A percentile compares a stretch with the other conserved stretches of the same genome.
Conservation (phyloP, 2,329 filamentous ascomycete species). For the Westerdykella ornata region DNA sequence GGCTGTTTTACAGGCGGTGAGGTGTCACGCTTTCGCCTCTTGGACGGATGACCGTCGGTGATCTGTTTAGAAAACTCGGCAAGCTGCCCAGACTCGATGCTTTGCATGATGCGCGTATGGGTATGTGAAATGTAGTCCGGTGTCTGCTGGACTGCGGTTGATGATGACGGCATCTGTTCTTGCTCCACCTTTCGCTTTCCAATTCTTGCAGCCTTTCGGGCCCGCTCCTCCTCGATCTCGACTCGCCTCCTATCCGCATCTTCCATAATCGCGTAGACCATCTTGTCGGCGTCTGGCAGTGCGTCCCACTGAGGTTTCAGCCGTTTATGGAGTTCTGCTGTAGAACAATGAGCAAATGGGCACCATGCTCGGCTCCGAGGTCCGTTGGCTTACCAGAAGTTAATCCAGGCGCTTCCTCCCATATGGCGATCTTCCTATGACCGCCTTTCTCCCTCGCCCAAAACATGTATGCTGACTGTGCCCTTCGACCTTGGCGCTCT, state of each 20-base stretch:
- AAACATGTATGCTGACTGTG: constrained; percentile 13
- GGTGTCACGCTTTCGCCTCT: background rate
- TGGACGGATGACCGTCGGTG: no score
- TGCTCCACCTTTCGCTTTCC: background rate
- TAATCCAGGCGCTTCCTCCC: constrained; percentile 11
- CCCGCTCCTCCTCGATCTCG: constrained; percentile 4
- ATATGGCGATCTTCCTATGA: constrained; percentile 5
- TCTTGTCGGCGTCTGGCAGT: constrained; percentile 15
- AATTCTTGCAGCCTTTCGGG: background rate
- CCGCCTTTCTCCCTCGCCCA: constrained; percentile 10
- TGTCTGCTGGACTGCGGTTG: constrained; percentile 20
- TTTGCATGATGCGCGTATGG: constrained; percentile 13
- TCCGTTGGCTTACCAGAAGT: constrained; percentile 11
- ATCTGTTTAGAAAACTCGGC: background rate
- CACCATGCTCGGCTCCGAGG: no score
- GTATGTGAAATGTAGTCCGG: constrained; percentile 17
- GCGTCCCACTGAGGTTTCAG: constrained; percentile 14
- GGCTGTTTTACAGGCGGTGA: background rate
- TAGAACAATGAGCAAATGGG: background rate
- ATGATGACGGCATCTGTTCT: constrained; percentile 11
- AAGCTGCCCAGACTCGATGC: constrained; percentile 15
- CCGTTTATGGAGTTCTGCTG: constrained; percentile 13
- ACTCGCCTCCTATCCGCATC: constrained; percentile 3
- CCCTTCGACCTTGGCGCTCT: constrained; percentile 5
- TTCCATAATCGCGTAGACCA: constrained; percentile 14